Conservation (phyloP, 2,329 filamentous ascomycete species). For the Pseudogymnoascus pannorum region DNA sequence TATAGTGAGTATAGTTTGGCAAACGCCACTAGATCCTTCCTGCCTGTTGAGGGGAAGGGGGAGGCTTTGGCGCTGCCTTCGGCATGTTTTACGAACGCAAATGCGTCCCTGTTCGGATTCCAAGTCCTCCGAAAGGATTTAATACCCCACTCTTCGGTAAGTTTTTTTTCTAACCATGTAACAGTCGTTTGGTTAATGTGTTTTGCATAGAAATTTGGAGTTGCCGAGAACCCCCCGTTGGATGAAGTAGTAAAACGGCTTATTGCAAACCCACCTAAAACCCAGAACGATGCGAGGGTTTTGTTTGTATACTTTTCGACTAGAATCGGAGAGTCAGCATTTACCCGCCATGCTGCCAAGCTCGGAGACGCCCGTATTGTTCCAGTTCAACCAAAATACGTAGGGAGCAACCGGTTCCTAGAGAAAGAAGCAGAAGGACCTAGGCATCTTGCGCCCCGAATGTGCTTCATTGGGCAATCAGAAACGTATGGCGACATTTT, state of each 20-base stretch:
- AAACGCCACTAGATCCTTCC: slow-evolving; percentile 48
- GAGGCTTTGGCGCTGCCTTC: slow-evolving; percentile 62
- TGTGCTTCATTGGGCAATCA: slow-evolving; percentile 72
- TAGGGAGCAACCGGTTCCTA: slow-evolving; percentile 21
- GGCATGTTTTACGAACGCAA: slow-evolving; percentile 75
- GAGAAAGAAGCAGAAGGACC: slow-evolving; percentile 38
- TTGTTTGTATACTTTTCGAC: slow-evolving; percentile 80
- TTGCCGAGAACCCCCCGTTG: slow-evolving; percentile 74
- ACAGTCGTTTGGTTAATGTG: neutral
- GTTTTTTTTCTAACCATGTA: slow-evolving; percentile 17
- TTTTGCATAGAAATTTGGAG: slow-evolving; percentile 64
- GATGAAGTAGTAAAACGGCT: slow-evolving; percentile 67
- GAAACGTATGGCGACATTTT: slow-evolving; percentile 78
- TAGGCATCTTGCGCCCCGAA: slow-evolving; percentile 57
- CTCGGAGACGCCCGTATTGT: slow-evolving; percentile 64
- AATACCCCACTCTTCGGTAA: slow-evolving; percentile 61
- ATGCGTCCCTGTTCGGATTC: slow-evolving; percentile 72
- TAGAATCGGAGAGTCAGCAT: slow-evolving; percentile 65
- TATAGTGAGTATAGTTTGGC: slow-evolving; percentile 61
- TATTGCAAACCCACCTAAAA: slow-evolving; percentile 62
- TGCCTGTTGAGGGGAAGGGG: slow-evolving; percentile 66
- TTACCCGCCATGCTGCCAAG: slow-evolving; percentile 45
- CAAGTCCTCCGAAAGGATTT: slow-evolving; percentile 68
- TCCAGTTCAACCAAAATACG: slow-evolving; percentile 46
- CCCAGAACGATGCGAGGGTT: slow-evolving; percentile 55